Evolutionary conservation across 2,329 filamentous ascomycete genomes (phyloP), one percentile per base, ranked within the genome.

Genomic region (Fusarium setosum): DNA sequence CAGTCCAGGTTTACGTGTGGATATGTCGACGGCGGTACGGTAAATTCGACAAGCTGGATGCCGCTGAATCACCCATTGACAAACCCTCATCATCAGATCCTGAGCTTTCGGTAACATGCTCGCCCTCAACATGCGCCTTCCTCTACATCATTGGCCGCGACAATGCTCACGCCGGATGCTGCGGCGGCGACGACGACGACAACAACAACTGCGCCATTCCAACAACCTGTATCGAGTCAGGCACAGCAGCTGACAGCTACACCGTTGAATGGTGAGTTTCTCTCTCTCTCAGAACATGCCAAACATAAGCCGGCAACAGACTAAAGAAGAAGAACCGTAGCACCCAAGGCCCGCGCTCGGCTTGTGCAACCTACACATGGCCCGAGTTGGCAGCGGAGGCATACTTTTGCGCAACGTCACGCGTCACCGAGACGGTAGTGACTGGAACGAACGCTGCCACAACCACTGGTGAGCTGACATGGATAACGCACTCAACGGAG

Each of bases 291-390:
- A 4, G 3, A 4, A 8, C 8, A 17, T 13, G 9, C 11, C 3
- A 6, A 29, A 4, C 5, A 12, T 10, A 34, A 31, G 8, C 12
- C 10, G 8, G 18, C 26, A 4, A 8, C n/a, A n/a, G n/a, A n/a
- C 17, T 45, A 4, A 50, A n/a, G n/a, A 7, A 7, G 15, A 26
- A 4, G 26, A 7, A n/a, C 10, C 24, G 9, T 9, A 69, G 66
- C 35, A 63, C 37, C 6, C 41, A 29, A 3, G 37, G 20, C 11
- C 24, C 41, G 10, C 31, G 42, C 18, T 55, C 66, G 20, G 38
- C 34, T 21, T 71, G 59, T 48, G 49, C 42, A 40, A 71, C 61
- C 8, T 71, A 59, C 20, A 61, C 56, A 32, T 65, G 50, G 61
- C 47, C 51, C 20, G 24, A 35, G 8, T 13, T 53, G n/a, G 24